Conservation (phyloP, 495 filamentous ascomycete genomes). For the Xylaria venustula region DNA sequence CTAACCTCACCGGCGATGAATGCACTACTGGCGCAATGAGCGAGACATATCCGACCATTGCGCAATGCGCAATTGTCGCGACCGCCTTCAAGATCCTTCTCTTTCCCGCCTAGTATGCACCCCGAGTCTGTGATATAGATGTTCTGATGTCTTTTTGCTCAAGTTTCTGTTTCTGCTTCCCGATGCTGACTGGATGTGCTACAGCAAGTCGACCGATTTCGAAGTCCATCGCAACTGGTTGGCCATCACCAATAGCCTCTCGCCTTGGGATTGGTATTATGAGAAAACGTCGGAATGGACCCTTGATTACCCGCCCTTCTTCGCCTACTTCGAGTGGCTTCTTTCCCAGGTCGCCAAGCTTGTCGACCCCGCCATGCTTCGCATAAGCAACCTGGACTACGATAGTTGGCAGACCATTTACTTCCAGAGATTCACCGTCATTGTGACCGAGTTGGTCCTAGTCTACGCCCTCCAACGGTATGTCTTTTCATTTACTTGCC, state of each 20-base stretch:
- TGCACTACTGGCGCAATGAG: constrained; percentile 56
- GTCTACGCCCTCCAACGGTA: constrained; percentile 81
- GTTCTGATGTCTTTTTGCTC: constrained; percentile 1
- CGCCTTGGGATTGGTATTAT: constrained; percentile 89
- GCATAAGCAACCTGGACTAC: constrained; percentile 76
- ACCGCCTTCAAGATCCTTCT: constrained; percentile 91
- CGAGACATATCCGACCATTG: constrained; percentile 77
- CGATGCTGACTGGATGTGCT: not conserved
- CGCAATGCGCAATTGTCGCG: constrained; percentile 83
- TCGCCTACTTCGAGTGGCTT: constrained; percentile 93
- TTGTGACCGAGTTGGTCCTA: constrained; percentile 80
- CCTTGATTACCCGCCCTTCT: constrained; percentile 97
- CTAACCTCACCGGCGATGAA: constrained; percentile 18
- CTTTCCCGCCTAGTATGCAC: constrained; percentile 90
- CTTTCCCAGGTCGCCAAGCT: constrained; percentile 78
- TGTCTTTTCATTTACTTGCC: constrained; percentile 6
- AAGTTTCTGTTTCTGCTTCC: not conserved
- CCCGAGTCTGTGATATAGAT: not conserved
- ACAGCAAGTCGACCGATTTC: constrained; percentile 97
- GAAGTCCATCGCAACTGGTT: constrained; percentile 99
- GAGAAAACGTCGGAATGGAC: constrained; percentile 99
- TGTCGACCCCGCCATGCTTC: constrained; percentile 78
- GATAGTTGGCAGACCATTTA: constrained; percentile 90
- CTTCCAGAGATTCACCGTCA: constrained; percentile 87
- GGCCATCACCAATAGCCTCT: constrained; percentile 85